Base-by-base conservation (phyloP, 2,329 filamentous ascomycete genomes). In the Tolypocladium inflatum region DNA sequence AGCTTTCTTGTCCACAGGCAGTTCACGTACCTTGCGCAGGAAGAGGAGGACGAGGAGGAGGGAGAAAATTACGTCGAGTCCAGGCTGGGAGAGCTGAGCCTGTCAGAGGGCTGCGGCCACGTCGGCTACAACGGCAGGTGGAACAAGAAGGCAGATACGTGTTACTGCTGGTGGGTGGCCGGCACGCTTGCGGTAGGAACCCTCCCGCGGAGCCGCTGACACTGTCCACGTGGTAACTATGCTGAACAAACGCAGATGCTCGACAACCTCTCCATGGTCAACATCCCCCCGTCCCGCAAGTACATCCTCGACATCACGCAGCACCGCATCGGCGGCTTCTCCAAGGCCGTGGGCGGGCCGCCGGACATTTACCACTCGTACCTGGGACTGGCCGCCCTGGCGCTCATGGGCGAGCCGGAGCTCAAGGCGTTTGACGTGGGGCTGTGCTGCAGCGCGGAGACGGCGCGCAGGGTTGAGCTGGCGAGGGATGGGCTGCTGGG, bases 81-180 rank as follows among this genome's bases (percentile, higher is more conserved):
- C 1, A 65, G 70, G 54, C 64, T 78, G n/a, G 71, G 71, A 0
- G 65, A 68, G 7, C 65, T 77, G 26, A 66, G 65, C 3, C 59
- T 74, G 1, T 66, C 70, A 13, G 67, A 71, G 4, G 60, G 53
- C 4, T 67, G 62, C 23, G 72, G 75, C 11, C 82, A 80, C 66
- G 81, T 90, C 1, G 94, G 92, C 11, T 91, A 95, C 74, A 96
- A 95, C 67, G 94, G 94, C 33, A 85, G 94, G 55, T 86, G 84
- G 69, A 97, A 96, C 76, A 99, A 99, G 72, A 81, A 87, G 54
- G 89, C 90, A 11, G 94, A 99, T 73, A 97, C 94, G 0, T 99
- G 94, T 74, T 99, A 99, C 72, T 88, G 85, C 26, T 99, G 93
- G 79, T 99, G 94, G 94, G 90, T 90, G 0, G 80, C 81, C 4